Conservation (phyloP, 768 basidiomycete genomes). For the Xerocomellus intermedius region DNA sequence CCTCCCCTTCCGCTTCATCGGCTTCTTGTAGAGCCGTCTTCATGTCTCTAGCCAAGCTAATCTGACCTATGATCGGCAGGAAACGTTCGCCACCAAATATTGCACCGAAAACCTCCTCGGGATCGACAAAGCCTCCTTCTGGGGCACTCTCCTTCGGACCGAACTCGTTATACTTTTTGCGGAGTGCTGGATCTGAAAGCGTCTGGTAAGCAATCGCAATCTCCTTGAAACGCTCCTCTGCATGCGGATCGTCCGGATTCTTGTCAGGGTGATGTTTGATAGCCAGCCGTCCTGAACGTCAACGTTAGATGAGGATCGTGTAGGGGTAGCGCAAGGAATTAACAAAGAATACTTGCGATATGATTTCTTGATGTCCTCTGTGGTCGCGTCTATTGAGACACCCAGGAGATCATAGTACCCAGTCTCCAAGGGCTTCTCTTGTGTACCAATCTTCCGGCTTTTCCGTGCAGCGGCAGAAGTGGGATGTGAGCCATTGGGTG, state of each 20-base stretch:
- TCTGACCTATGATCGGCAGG: conserved; percentile 82
- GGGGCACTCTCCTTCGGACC: conserved; percentile 79
- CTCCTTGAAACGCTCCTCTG: conserved; percentile 86
- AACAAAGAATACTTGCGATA: conserved; percentile 54
- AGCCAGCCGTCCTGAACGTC: conserved; percentile 63
- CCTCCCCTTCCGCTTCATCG: conserved; percentile 60
- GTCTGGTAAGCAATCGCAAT: conserved; percentile 91
- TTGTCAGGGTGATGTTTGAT: conserved; percentile 94
- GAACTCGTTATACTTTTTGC: conserved; percentile 90
- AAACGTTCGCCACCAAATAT: conserved; percentile 91
- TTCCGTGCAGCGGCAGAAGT: conserved; percentile 34
- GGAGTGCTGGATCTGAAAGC: conserved; percentile 70
- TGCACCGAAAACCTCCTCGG: conserved; percentile 75
- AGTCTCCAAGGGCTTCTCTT: conserved; percentile 84
- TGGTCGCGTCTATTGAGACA: conserved; percentile 68
- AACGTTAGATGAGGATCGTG: not conserved
- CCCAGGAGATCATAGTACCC: conserved; percentile 89
- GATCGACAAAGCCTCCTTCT: conserved; percentile 86
- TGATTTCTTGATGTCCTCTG: conserved; percentile 88
- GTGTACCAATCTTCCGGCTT: conserved; percentile 82
- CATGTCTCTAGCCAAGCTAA: conserved; percentile 88
- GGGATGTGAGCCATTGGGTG: conserved; percentile 21
- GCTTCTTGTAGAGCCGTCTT: conserved; percentile 89
- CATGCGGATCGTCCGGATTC: conserved; percentile 81
- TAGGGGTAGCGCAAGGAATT: no score